Conservation (phyloP, 169 alveolate genomes). For the Eimeria brunetti region DNA sequence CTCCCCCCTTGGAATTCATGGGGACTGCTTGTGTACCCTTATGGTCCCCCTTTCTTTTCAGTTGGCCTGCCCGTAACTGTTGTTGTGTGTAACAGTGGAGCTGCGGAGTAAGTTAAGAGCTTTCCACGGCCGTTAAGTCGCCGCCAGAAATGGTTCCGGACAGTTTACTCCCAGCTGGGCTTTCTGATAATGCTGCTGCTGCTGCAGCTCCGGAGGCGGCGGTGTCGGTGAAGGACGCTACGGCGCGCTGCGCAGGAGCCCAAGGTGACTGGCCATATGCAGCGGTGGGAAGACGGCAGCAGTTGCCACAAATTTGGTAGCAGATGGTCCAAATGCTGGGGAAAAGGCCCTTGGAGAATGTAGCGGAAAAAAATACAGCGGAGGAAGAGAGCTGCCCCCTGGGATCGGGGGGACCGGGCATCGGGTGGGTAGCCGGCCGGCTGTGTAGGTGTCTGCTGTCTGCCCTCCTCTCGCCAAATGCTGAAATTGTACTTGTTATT, state of each 20-base stretch:
- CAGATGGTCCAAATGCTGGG: background rate
- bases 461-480: background rate
- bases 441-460: background rate
- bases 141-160: background rate
- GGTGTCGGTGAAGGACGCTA: background rate
- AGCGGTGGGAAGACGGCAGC: background rate
- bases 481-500: constrained; percentile 1
- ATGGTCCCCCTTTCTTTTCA: background rate
- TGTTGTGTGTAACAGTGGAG: background rate
- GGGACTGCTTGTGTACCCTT: background rate
- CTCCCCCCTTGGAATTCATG: constrained; percentile 9
- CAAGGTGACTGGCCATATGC: background rate
- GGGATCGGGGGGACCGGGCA: constrained; percentile 27
- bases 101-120: background rate
- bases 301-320: background rate
- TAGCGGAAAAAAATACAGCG: background rate
- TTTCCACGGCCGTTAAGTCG: background rate
- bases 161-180: background rate
- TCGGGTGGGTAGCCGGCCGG: constrained; percentile 48
- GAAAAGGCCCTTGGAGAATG: background rate
- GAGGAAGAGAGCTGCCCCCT: background rate
- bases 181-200: background rate
- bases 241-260: background rate
- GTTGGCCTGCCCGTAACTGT: background rate
- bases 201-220: background rate